Base-by-base conservation (phyloP, 1,284 basidiomycete species). In the Ceratobasidium sp. region DNA sequence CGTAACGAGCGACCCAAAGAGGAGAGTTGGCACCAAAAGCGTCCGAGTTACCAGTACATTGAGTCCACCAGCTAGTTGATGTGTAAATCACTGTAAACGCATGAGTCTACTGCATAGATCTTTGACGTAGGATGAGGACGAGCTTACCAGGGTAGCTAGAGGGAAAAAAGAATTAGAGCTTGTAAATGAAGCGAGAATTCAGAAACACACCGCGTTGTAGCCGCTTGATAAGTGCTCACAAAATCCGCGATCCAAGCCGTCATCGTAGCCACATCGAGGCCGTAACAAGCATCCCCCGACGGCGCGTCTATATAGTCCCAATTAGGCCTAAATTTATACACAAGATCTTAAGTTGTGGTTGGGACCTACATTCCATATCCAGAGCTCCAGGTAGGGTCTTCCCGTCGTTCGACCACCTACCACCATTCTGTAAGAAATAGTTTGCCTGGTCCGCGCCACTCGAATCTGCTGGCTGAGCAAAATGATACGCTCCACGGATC, bases 31-130 rank as follows among this genome's bases (percentile, higher is more conserved):
- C 67, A 13, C 79, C 84, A 76, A 90, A 89, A 32, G 81, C 79
- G 43, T 82, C 80, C 73, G 83, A 86, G 79, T 88, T 86, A 4
- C 86, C 86, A 2, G 89, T 90, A 80, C 90, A 91, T n/a, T 83
- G 84, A 35, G 77, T 86, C 89, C 89, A 91, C 89, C 89, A 91
- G 77, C 85, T 83, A 0, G 87, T 87, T 1, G 85, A 88, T 38
- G 86, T 87, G 77, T 91, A 91, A 69, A 91, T 88, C 55, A n/a
- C n/a, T n/a, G n/a, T n/a, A n/a, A n/a, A n/a, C n/a, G n/a, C n/a
- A n/a, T n/a, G n/a, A n/a, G n/a, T n/a, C n/a, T n/a, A n/a, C n/a
- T n/a, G n/a, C n/a, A n/a, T n/a, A n/a, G n/a, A n/a, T n/a, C n/a
- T n/a, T n/a, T n/a, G n/a, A n/a, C n/a, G n/a, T n/a, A n/a, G n/a